A percentile compares a stretch with the other conserved stretches of the same genome.
phyloP scores from a whole-genome alignment of 2,329 filamentous ascomycete species.

The Emmonsiellopsis sp. region DNA sequence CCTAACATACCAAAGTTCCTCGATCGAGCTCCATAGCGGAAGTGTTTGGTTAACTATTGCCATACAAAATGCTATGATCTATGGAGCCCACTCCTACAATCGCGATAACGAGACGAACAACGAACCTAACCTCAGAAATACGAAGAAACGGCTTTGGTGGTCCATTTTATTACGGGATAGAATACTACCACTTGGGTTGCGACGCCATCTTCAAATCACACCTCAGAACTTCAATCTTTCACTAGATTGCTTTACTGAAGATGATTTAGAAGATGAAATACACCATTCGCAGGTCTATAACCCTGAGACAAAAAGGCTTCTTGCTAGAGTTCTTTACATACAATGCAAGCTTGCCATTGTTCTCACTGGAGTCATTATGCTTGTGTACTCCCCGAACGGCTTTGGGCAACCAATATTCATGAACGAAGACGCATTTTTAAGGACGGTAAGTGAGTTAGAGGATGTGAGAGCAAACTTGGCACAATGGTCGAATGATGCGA shows the following conservation, averaged over 20 bases:
- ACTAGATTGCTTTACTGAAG: conserved; percentile 26
- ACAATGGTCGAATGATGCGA: conserved; percentile 26
- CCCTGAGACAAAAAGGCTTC: conserved; percentile 33
- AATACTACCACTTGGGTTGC: conserved; percentile 41
- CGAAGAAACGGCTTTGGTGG: conserved; percentile 46
- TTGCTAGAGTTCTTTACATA: conserved; percentile 37
- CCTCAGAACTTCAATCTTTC: conserved; percentile 38
- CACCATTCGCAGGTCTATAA: conserved; percentile 38
- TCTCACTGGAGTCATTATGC: conserved; percentile 38
- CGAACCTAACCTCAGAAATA: conserved; percentile 11
- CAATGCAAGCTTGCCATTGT: conserved; percentile 38
- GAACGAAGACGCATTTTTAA: neutral
- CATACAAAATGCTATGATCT: conserved; percentile 41
- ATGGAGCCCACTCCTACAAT: conserved; percentile 37
- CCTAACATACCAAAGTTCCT: conserved; percentile 31
- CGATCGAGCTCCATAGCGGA: conserved; percentile 19
- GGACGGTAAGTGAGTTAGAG: conserved; percentile 15
- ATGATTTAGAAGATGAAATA: conserved; percentile 40
- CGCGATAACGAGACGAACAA: conserved; percentile 33
- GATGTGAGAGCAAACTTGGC: conserved; percentile 28
- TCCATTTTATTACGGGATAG: conserved; percentile 45
- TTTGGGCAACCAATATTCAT: conserved; percentile 7
- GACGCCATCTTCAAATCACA: conserved; percentile 42
- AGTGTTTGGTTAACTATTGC: conserved; percentile 40
- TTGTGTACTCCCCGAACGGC: conserved; percentile 32